Evolutionary conservation across 2,329 filamentous ascomycete species (phyloP).

Genomic region (Colletotrichum lupini): DNA sequence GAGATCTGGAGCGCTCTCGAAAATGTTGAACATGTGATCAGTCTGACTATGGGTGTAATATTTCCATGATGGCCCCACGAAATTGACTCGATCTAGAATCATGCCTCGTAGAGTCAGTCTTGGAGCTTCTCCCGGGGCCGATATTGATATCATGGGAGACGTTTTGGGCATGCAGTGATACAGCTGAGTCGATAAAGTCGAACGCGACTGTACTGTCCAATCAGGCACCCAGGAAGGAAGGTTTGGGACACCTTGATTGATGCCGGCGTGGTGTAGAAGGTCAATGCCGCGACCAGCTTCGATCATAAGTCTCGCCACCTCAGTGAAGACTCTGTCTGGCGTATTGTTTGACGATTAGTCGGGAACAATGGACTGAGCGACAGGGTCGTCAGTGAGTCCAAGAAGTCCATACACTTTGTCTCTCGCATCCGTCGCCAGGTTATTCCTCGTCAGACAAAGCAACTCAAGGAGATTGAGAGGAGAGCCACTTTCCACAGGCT

Average conservation of each 20-base stretch:
- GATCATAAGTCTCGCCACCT: background rate
- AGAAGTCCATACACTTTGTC: conserved; percentile 24
- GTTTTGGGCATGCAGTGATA: conserved; percentile 5
- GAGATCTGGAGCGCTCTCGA: background rate
- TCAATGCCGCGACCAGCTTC: background rate
- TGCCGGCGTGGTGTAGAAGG: conserved; percentile 14
- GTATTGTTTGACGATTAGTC: background rate
- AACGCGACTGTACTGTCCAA: conserved; percentile 20
- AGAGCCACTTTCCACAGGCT: too few species aligned
- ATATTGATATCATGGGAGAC: background rate
- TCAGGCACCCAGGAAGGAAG: conserved; percentile 23
- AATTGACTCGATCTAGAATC: background rate
- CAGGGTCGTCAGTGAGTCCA: conserved; percentile 9
- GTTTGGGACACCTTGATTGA: background rate
- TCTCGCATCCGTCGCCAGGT: conserved; percentile 3
- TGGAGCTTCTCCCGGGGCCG: background rate
- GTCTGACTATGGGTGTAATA: conserved; percentile 3
- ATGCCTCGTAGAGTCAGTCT: background rate
- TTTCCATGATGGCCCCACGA: conserved; percentile 7
- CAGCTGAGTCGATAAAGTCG: background rate
- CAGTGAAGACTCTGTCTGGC: background rate
- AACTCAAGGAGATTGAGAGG: background rate
- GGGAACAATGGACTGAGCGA: background rate
- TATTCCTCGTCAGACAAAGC: conserved; percentile 13
- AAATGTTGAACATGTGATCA: background rate